These are phyloP conservation scores for Kodamaea plutei DNA, from an alignment of 1,139 yeast genomes.

Conservation along the genomic window DNA sequence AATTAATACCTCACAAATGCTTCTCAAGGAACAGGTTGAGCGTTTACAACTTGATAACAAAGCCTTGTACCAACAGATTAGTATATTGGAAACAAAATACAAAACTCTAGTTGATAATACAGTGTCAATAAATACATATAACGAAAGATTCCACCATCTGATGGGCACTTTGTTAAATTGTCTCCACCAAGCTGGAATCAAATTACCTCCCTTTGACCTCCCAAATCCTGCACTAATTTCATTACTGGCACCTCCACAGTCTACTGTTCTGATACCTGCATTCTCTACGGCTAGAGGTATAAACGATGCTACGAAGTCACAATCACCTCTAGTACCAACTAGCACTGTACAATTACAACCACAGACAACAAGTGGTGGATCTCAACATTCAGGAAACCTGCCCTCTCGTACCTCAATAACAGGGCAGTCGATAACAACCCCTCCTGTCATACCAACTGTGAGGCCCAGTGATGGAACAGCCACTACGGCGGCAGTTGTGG, in stretches of 20 bases:
- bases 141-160: constrained; percentile 54
- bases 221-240: constrained; percentile 37
- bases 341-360: no score
- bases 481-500: no score
- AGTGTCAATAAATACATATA: constrained; percentile 49
- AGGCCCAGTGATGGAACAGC: no score
- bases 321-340: no score
- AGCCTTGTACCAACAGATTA: constrained; percentile 39
- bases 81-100: constrained; percentile 50
- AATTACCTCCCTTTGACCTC: constrained; percentile 60
- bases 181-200: constrained; percentile 56
- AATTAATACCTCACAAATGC: constrained; percentile 10
- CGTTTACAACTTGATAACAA: constrained; percentile 39
- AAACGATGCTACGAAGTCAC: background rate
- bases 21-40: constrained; percentile 44
- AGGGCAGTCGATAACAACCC: no score
- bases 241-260: constrained; percentile 18
- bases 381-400: no score
- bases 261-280: constrained; percentile 13
- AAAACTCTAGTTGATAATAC: constrained; percentile 61
- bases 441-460: no score
- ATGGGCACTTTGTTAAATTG: constrained; percentile 47
- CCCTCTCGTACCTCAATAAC: no score
- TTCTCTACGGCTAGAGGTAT: no score
- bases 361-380: no score